These are phyloP conservation scores for Asparagopsis taxiformis DNA, from an alignment of 31 red algal genomes.

Conservation along the genomic window DNA sequence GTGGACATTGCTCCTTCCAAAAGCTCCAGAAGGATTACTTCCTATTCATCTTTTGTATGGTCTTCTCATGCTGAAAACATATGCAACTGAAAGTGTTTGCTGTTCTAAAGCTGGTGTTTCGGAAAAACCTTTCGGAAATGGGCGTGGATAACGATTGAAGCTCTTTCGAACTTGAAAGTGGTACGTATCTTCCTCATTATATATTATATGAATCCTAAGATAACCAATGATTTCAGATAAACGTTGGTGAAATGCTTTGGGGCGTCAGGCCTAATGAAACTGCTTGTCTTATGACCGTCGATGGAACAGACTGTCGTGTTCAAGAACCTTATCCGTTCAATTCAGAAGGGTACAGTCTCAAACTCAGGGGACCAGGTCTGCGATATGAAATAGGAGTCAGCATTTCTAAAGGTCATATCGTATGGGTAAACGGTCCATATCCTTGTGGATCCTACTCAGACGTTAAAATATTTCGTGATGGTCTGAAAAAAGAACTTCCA, in stretches of 20 bases:
- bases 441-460: conserved; percentile 2
- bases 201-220: background rate
- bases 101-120: background rate
- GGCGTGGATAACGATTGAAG: background rate
- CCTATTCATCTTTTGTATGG: background rate
- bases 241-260: background rate
- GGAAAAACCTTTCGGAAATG: background rate
- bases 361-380: background rate
- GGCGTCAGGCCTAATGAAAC: background rate
- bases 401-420: background rate
- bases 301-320: background rate
- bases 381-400: background rate
- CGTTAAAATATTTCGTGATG: conserved; percentile 1
- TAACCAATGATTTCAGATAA: background rate
- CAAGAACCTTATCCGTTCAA: background rate
- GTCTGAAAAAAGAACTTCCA: too few species aligned
- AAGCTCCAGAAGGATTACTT: too few species aligned
- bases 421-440: background rate
- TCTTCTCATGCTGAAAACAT: background rate
- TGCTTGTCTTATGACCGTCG: background rate
- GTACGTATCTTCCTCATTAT: background rate
- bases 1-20: too few species aligned
- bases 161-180: background rate
- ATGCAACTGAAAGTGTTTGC: background rate
- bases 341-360: background rate